These are phyloP conservation scores for Trypanosoma lewisi DNA, from an alignment of 208 protist genomes.

Conservation along the genomic window DNA sequence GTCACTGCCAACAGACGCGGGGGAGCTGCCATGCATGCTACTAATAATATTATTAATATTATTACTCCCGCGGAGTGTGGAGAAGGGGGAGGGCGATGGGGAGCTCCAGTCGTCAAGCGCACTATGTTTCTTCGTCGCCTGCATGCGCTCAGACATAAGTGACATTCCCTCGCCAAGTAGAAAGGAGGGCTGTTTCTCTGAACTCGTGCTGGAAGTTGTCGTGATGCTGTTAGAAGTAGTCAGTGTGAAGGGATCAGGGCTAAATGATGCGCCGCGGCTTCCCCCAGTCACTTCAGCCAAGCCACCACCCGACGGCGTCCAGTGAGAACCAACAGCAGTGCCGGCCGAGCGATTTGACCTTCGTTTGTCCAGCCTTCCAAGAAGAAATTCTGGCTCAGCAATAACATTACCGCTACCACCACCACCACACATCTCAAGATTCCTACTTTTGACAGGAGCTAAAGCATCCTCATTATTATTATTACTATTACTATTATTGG, in stretches of 20 bases:
- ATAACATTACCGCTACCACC: constrained; percentile 1
- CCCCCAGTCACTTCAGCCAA: not conserved
- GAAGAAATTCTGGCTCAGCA: constrained; percentile 22
- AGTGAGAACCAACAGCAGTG: constrained; percentile 11
- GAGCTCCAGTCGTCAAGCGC: constrained; percentile 4
- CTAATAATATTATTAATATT: too few relatives aligned
- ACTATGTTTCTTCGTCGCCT: not conserved
- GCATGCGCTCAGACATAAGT: constrained; percentile 20
- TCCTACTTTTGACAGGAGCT: too few relatives aligned
- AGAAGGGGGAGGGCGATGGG: not conserved
- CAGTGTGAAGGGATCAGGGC: not conserved
- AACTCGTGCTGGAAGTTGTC: not conserved
- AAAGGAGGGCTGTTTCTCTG: constrained; percentile 6
- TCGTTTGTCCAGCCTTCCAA: constrained; percentile 9
- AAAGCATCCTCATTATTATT: not conserved
- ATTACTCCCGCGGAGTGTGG: not conserved
- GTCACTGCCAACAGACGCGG: not conserved
- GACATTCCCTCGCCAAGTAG: constrained; percentile 19
- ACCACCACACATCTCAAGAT: too few relatives aligned
- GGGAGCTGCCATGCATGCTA: too few relatives aligned
- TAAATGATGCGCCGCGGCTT: not conserved
- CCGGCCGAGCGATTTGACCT: not conserved
- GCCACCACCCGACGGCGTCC: constrained; percentile 12
- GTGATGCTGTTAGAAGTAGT: not conserved
- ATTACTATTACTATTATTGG: not conserved